Evolutionary conservation across 768 basidiomycete species (phyloP), one percentile per base, ranked within the genome.

Genomic region (Boletus rubescentipes): DNA sequence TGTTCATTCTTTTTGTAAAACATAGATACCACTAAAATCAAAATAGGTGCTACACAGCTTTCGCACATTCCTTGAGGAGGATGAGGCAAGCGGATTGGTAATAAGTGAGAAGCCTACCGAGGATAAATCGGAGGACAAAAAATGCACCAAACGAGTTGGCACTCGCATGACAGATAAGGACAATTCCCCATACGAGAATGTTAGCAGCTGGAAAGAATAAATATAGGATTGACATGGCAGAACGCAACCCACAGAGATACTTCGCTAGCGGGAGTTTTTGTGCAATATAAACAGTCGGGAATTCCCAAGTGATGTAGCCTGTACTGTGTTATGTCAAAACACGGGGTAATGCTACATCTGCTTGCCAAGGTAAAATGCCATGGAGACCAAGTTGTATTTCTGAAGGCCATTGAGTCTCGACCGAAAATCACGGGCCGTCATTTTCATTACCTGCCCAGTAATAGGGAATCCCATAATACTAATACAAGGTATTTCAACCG

Each of bases 251-350:
- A 71, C 26, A 71, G 9, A 76, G 69, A 49, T 73, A 74, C 53
- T 74, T 75, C 9, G 70, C 74, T 9, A 73, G 6, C 26, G 26
- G 26, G 6, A 26, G 26, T 26, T 26, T 26, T 26, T 26, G 51
- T n/a, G 70, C 67, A 31, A 73, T 75, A 47, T 73, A 75, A 10
- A 71, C 66, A 5, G 73, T 73, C 4, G 74, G 75, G 42, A 75
- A 74, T 64, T 76, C 75, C 65, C 70, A 73, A 34, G 69, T 58
- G 5, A 73, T 56, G 54, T 26, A 70, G 8, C 69, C 71, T 73
- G 44, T 31, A 10, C 9, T 18, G 16, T 26, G 11, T 9, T 6
- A 26, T 26, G 26, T 26, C 26, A 26, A 26, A 26, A 26, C 26
- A 26, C 26, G 26, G 26, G 26, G 26, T 26, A 26, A 26, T 26